Base-by-base conservation (phyloP, 345 rosid species). In the Eucalyptus guilfoylei region DNA sequence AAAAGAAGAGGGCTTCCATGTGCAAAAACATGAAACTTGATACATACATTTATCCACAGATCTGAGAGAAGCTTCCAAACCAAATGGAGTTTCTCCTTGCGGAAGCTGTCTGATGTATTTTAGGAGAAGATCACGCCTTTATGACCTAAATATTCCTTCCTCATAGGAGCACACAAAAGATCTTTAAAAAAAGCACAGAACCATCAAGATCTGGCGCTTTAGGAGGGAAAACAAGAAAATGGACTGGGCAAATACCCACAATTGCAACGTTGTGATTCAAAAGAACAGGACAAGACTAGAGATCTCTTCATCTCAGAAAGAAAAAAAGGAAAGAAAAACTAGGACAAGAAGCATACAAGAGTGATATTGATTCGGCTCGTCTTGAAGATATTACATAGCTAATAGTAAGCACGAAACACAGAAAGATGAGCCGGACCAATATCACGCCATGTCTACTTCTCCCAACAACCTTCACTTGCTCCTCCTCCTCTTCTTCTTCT, bases 361-460 rank as follows among this genome's bases (percentile, higher is more conserved):
- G 93, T 92, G 93, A 92, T 92, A 91, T 92, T 92, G 93, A 90
- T 91, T 92, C 93, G 93, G 93, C 93, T 92, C 93, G 48, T 89
- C 92, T 88, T 85, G 19, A 44, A n/a, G 72, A 26, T n/a, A 14
- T 5, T n/a, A 34, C 44, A 47, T 24, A 24, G 34, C 23, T 58
- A 14, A 81, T 30, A 17, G 32, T 13, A 49, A 58, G 52, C 49
- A 44, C 14, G 60, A 60, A 85, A 47, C 28, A 11, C 24, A 49
- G 85, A 86, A 86, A 88, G 92, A 92, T 88, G 93, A 92, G 91
- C 92, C 92, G 91, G 48, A 91, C 48, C 93, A 92, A 91, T 90
- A 92, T 52, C 93, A 91, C 93, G 88, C 90, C 91, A 11, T 90
- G 93, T 92, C 91, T 91, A 85, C 92, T 90, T 88, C 90, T 91